phyloP scores from a whole-genome alignment of 345 rosid species.

The Linum usitatissimum region DNA sequence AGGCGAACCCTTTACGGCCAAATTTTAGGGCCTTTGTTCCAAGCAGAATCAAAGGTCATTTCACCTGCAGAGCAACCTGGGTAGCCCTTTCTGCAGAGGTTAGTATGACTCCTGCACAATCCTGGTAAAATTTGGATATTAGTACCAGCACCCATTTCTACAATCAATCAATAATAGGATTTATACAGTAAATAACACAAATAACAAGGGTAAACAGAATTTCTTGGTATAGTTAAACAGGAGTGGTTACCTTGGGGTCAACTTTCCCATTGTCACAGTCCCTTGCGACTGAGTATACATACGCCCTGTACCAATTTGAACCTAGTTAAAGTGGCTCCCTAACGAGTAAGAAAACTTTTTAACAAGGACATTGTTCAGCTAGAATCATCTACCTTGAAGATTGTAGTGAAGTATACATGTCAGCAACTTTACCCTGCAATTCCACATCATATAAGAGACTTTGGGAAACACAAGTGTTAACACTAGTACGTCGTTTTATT shows the following conservation, averaged over 20 bases:
- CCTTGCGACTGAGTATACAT: conserved; percentile 77
- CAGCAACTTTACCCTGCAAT: conserved; percentile 86
- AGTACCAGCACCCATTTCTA: no score
- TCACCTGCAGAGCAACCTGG: conserved; percentile 93
- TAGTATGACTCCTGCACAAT: conserved; percentile 89
- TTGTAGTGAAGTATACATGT: conserved; percentile 81
- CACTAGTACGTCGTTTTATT: no score
- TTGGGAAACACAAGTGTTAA: background rate
- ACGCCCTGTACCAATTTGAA: conserved; percentile 45
- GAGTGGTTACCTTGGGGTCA: conserved; percentile 52
- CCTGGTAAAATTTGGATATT: conserved; percentile 33
- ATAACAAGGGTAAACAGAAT: no score
- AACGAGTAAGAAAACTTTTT: background rate
- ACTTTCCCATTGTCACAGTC: conserved; percentile 69
- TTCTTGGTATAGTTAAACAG: no score
- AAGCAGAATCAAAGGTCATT: background rate
- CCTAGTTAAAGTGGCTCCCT: background rate
- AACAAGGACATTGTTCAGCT: background rate
- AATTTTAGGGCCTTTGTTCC: no score
- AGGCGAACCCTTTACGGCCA: no score
- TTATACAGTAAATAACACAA: no score
- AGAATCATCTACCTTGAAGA: conserved; percentile 55
- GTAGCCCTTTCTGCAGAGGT: conserved; percentile 94
- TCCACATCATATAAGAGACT: conserved; percentile 11
- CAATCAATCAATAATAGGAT: no score